phyloP scores from a whole-genome alignment of 805 yeast genomes.

The Metschnikowia gruessii region DNA sequence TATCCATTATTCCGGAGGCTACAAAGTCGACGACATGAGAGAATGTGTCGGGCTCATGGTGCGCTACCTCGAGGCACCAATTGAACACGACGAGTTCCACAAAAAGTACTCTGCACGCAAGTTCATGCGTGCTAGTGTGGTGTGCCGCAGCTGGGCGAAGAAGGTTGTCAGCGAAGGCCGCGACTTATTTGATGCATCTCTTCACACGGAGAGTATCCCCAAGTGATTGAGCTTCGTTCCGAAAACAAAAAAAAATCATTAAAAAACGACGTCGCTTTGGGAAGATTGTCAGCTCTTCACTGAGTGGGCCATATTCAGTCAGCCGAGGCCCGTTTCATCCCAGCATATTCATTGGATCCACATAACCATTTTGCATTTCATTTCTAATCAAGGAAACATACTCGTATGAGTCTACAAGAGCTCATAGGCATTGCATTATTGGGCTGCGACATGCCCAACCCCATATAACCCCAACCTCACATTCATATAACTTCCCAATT shows the following conservation, averaged over 20 bases:
- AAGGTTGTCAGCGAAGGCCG: constrained; percentile 49
- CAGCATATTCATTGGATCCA: constrained; percentile 3
- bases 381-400: background rate
- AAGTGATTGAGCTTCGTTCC: background rate
- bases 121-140: constrained; percentile 79
- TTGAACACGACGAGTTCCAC: constrained; percentile 88
- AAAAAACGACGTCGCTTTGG: too few relatives aligned
- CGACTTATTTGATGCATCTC: constrained; percentile 32
- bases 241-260: too few relatives aligned
- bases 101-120: constrained; percentile 88
- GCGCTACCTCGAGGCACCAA: constrained; percentile 75
- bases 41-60: constrained; percentile 72
- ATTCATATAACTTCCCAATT: background rate
- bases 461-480: background rate
- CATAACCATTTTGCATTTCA: background rate
- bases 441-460: background rate
- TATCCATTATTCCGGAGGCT: constrained; percentile 90
- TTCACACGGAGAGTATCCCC: constrained; percentile 15
- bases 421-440: background rate
- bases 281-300: too few relatives aligned
- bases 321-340: background rate
- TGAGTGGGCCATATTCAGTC: background rate
- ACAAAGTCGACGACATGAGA: constrained; percentile 65
- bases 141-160: constrained; percentile 83
- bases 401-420: background rate